Evolutionary conservation across 2,329 filamentous ascomycete genomes (phyloP).

Genomic region (Alternaria postmessia): DNA sequence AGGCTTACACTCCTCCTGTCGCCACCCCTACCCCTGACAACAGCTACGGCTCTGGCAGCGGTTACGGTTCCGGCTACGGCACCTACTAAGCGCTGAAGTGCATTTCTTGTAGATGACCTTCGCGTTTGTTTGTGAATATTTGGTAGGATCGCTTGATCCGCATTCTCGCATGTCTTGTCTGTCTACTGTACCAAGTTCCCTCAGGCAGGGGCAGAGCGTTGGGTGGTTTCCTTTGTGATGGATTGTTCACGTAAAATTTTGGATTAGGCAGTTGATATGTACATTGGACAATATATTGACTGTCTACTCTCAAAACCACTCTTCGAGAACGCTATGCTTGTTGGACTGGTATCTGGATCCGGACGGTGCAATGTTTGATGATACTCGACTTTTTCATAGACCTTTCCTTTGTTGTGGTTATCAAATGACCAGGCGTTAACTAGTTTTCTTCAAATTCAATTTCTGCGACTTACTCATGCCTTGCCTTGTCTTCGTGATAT

Average conservation of each 20-base stretch:
- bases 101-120: slow-evolving; percentile 25
- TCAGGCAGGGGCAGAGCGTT: slow-evolving; percentile 29
- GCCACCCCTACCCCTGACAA: slow-evolving; percentile 21
- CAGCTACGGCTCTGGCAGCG: slow-evolving; percentile 14
- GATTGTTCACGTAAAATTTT: slow-evolving; percentile 14
- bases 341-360: not conserved
- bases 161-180: slow-evolving; percentile 39
- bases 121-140: slow-evolving; percentile 23
- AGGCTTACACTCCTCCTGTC: slow-evolving; percentile 18
- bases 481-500: not conserved
- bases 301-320: slow-evolving; percentile 20
- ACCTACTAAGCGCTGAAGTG: slow-evolving; percentile 32
- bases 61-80: slow-evolving; percentile 32
- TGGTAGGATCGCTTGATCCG: slow-evolving; percentile 32
- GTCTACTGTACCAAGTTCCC: slow-evolving; percentile 29
- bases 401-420: slow-evolving; percentile 20
- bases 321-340: not conserved
- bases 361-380: not conserved
- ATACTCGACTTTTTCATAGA: slow-evolving; percentile 11
- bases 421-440: slow-evolving; percentile 2
- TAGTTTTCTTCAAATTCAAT: not conserved
- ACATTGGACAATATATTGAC: slow-evolving; percentile 34
- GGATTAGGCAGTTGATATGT: slow-evolving; percentile 19
- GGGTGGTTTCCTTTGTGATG: slow-evolving; percentile 29
- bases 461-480: not conserved